Evolutionary conservation across 1,284 basidiomycete species (phyloP).

Genomic region (Psilocybe mexicana): DNA sequence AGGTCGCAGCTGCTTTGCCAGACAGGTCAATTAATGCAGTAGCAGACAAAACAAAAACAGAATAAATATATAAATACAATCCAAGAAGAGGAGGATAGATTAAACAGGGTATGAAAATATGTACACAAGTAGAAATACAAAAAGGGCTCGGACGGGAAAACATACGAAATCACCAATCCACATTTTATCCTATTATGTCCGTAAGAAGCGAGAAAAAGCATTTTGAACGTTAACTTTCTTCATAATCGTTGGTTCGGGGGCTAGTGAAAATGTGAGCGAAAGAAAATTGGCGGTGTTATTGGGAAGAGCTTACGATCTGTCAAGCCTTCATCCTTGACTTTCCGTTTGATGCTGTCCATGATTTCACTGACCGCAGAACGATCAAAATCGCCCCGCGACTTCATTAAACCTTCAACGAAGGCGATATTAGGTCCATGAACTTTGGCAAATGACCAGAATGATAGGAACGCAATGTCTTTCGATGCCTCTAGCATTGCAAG

Average conservation of each 20-base stretch:
- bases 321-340: conserved; percentile 86
- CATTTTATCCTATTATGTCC: conserved; percentile 28
- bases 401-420: conserved; percentile 91
- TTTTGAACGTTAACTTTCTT: conserved; percentile 80
- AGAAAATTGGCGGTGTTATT: not conserved
- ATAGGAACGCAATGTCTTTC: conserved; percentile 91
- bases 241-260: conserved; percentile 81
- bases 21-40: conserved; percentile 56
- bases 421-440: conserved; percentile 90
- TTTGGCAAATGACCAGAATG: conserved; percentile 96
- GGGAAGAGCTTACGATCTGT: conserved; percentile 70
- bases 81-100: conserved; percentile 10
- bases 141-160: not conserved
- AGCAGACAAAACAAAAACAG: conserved; percentile 36
- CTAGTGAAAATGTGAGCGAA: conserved; percentile 35
- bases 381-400: conserved; percentile 89
- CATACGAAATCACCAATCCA: conserved; percentile 1
- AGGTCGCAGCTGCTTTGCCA: conserved; percentile 71
- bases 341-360: conserved; percentile 93
- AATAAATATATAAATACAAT: conserved; percentile 24
- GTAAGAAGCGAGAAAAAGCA: conserved; percentile 70
- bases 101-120: conserved; percentile 11
- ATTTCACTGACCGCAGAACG: conserved; percentile 84
- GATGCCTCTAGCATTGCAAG: conserved; percentile 87
- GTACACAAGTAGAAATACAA: conserved; percentile 20